Evolutionary conservation across 163 green algal genomes (phyloP), one percentile per base, ranked within the genome.

Genomic region (Picocystis sp.): DNA sequence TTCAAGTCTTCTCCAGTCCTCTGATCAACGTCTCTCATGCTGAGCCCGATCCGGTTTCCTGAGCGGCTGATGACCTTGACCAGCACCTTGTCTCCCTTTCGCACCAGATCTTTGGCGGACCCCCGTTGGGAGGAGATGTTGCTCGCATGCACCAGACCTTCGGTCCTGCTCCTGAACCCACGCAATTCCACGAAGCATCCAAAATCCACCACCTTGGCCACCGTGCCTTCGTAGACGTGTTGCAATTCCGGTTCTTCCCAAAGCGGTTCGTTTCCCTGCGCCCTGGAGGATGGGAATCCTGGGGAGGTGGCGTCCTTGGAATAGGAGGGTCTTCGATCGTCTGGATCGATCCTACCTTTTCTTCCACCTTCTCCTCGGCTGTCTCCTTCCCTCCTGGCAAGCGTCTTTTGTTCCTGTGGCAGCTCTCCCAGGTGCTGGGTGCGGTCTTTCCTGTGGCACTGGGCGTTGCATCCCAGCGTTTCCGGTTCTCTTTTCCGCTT

Each of bases 11-110:
- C 25, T 1, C 84, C 83, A 1, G 78, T 93, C 1, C 65, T 64
- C 58, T 98, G 89, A 76, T 98, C 86, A 44, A 95, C 90, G 55
- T 97, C 88, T 0, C 78, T 64, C 76, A 97, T 94, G 52, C 65
- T 81, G 15, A 97, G 72, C 1, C 70, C 72, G 21, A 98, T 62
- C 6, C 84, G 77, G 52, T 73, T 54, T 11, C 70, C 68, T 12
- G 65, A 55, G 33, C 74, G 70, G 23, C 61, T 77, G 12, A 95
- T 69, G 2, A 95, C 79, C 65, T 96, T 95, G 24, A 96, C 81
- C 77, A 78, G 95, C 24, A 94, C 81, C 41, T 77, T 63, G 53
- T 88, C 58, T 8, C 72, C 73, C 11, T 76, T 67, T 60, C 75
- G 74, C 12, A 94, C 78, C 24, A 83, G 68, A 15, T 95, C 89